Conservation (phyloP, 2,329 filamentous ascomycete species). For the Epichloe amarillans region DNA sequence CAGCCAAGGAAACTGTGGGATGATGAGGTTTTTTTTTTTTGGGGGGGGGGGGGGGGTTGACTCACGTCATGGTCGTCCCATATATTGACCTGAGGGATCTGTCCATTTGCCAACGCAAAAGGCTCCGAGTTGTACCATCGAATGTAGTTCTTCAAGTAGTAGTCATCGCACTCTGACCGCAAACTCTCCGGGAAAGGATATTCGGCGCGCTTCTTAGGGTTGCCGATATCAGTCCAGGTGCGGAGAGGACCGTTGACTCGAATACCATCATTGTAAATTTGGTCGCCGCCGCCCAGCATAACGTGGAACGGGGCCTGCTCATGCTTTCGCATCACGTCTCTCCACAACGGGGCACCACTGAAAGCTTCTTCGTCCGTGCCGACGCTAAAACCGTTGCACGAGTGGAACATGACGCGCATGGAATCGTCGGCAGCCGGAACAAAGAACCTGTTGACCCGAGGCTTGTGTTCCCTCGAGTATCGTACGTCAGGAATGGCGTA, state of each 20-base stretch:
- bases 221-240: conserved; percentile 72
- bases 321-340: conserved; percentile 78
- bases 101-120: conserved; percentile 74
- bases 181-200: conserved; percentile 67
- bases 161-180: conserved; percentile 72
- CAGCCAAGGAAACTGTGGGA: not conserved
- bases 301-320: conserved; percentile 77
- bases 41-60: conserved; percentile 14
- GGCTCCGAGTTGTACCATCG: conserved; percentile 70
- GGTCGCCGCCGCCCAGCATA: conserved; percentile 88
- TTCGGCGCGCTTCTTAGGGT: conserved; percentile 67
- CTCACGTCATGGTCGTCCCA: conserved; percentile 88
- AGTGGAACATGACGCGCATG: conserved; percentile 98
- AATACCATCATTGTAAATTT: conserved; percentile 93
- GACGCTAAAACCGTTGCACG: conserved; percentile 91
- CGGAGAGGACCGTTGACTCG: conserved; percentile 71
- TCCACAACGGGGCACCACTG: conserved; percentile 88
- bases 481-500: conserved; percentile 59
- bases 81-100: conserved; percentile 92
- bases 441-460: conserved; percentile 65
- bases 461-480: conserved; percentile 43
- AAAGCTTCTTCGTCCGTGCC: conserved; percentile 75
- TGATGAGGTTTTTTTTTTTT: not conserved
- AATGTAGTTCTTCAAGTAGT: conserved; percentile 86
- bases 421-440: conserved; percentile 70